These are phyloP conservation scores for Brassica nigra DNA, from an alignment of 345 rosid genomes.

Conservation along the genomic window DNA sequence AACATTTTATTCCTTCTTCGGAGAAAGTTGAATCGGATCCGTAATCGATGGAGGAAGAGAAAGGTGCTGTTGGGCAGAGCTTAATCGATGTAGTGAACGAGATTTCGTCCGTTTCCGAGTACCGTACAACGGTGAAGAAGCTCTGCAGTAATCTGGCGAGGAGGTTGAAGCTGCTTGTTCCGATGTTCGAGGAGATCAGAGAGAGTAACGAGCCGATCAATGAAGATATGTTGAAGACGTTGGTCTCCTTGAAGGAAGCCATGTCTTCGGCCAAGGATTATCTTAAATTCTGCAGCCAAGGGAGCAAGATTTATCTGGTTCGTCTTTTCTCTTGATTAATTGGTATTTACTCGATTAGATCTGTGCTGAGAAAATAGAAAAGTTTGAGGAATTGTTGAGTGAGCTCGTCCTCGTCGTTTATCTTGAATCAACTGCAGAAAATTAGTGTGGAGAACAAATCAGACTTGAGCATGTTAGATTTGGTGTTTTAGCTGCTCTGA, in stretches of 20 bases:
- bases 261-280: slow-evolving; percentile 59
- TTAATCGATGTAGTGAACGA: slow-evolving; percentile 71
- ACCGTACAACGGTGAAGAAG: slow-evolving; percentile 66
- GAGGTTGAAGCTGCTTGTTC: slow-evolving; percentile 75
- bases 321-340: slow-evolving; percentile 30
- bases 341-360: slow-evolving; percentile 34
- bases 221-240: slow-evolving; percentile 48
- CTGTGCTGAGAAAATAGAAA: slow-evolving; percentile 40
- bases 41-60: slow-evolving; percentile 58
- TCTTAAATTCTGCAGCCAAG: slow-evolving; percentile 77
- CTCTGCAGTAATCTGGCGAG: slow-evolving; percentile 74
- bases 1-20: neutral
- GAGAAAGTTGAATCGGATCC: slow-evolving; percentile 30
- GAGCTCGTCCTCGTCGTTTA: neutral
- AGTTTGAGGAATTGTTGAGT: neutral
- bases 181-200: slow-evolving; percentile 83
- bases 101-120: slow-evolving; percentile 62
- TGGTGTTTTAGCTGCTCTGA: slow-evolving; percentile 6
- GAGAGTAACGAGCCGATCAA: slow-evolving; percentile 61
- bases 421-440: too few relatives aligned
- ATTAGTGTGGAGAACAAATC: too few relatives aligned
- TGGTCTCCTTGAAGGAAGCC: slow-evolving; percentile 54
- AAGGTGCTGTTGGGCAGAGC: slow-evolving; percentile 47
- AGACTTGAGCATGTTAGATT: slow-evolving; percentile 1
- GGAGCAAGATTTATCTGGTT: slow-evolving; percentile 95